Conservation (phyloP, 345 rosid species). For the Acer negundo region DNA sequence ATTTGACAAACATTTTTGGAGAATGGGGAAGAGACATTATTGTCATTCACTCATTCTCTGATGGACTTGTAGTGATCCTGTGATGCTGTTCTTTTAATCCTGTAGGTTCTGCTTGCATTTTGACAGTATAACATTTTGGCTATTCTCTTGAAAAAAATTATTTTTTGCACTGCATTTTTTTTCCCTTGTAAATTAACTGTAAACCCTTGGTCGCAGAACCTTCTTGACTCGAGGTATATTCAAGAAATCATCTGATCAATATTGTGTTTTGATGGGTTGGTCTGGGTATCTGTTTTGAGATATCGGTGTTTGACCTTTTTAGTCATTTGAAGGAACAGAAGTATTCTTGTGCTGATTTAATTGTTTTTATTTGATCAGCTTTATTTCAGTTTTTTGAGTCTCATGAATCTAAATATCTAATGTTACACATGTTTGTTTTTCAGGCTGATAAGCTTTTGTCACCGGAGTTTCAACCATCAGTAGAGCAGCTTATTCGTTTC, state of each 20-base stretch:
- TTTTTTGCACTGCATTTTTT: neutral
- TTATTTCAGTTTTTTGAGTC: conserved; percentile 2
- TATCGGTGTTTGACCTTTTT: neutral
- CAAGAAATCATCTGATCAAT: neutral
- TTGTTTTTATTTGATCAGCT: neutral
- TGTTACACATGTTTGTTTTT: conserved; percentile 24
- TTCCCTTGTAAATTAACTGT: neutral
- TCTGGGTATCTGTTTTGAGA: neutral
- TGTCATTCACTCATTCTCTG: neutral
- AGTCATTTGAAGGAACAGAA: neutral
- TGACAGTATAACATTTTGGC: neutral
- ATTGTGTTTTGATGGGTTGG: neutral
- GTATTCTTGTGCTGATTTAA: neutral
- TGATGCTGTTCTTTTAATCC: neutral
- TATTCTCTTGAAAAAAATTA: neutral
- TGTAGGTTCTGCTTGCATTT: neutral
- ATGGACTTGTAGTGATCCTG: neutral
- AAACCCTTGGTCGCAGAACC: neutral
- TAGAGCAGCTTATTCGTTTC: conserved; percentile 90
- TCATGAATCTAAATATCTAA: conserved; percentile 48
- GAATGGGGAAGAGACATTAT: neutral
- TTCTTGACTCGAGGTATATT: neutral
- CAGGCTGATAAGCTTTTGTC: conserved; percentile 99
- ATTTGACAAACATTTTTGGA: neutral
- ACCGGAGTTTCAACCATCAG: conserved; percentile 95